Evolutionary conservation across 2,329 filamentous ascomycete species (phyloP), one percentile per base, ranked within the genome.

Genomic region (Microdochium nivale): DNA sequence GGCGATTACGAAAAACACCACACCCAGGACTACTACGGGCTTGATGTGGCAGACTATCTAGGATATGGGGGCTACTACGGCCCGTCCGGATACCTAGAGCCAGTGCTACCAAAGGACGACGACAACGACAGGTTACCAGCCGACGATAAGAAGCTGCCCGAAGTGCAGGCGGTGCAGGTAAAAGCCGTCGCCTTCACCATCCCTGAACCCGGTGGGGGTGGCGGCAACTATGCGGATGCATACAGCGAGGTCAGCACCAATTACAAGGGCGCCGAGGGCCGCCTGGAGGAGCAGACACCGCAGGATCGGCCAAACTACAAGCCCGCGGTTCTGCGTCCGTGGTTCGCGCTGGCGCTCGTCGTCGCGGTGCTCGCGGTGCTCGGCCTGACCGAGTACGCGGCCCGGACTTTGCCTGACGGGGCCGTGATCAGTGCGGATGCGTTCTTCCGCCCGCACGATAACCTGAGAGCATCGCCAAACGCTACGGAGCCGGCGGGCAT

Each of bases 331-430:
- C 48, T 65, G 25, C 56, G 55, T 50, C 51, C 50, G 51, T 48
- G 40, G 13, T 58, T 59, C 35, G 48, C 63, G 33, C 16, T 57
- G 9, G 21, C 35, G 14, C 33, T 62, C 3, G 48, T 60, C 16
- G 51, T 53, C 3, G 46, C 35, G 13, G 52, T 65, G 23, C 30
- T 59, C 13, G 16, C 55, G 32, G 55, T 66, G 13, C 54, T 67
- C 16, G 58, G 40, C 0, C 25, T 67, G 11, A 58, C 59, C 25
- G 63, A 63, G 51, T 32, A 64, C 24, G 59, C 61, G 1, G 56
- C 62, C 47, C 62, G 58, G 25, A 53, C 59, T 43, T 57, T 68
- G 5, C 66, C 66, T 16, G 51, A 61, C 19, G 40, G 40, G 19
- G 19, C n/a, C 13, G 19, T 19, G 21, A 23, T 19, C 3, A 44